These are phyloP conservation scores for Limtongia smithiae DNA, from an alignment of 805 yeast genomes.

Conservation along the genomic window DNA sequence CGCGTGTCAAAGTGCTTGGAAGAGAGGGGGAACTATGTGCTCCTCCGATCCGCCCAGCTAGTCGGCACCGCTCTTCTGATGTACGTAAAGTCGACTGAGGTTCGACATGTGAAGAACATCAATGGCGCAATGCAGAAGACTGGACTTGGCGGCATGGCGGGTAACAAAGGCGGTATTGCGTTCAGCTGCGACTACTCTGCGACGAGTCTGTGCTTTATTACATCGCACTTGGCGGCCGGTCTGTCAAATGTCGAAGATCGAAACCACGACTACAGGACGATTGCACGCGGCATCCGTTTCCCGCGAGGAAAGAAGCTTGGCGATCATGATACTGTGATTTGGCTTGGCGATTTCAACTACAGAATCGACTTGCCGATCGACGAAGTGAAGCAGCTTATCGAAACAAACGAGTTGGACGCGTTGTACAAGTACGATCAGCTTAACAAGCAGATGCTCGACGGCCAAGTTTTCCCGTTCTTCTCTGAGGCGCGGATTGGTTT, in stretches of 20 bases:
- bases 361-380: conserved; percentile 70
- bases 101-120: conserved; percentile 66
- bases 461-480: conserved; percentile 70
- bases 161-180: conserved; percentile 95
- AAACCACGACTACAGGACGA: conserved; percentile 74
- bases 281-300: conserved; percentile 72
- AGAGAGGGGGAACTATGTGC: conserved; percentile 52
- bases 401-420: conserved; percentile 44
- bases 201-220: conserved; percentile 77
- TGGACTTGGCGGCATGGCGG: conserved; percentile 94
- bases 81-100: conserved; percentile 60
- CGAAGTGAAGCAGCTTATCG: conserved; percentile 58
- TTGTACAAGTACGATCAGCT: conserved; percentile 76
- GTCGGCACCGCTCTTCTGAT: conserved; percentile 83
- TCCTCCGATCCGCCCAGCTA: conserved; percentile 78
- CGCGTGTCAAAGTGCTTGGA: conserved; percentile 62
- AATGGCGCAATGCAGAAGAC: conserved; percentile 95
- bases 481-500: conserved; percentile 74
- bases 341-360: conserved; percentile 95
- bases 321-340: conserved; percentile 82
- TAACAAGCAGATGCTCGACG: conserved; percentile 63
- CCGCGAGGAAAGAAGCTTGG: conserved; percentile 69
- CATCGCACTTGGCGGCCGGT: conserved; percentile 95
- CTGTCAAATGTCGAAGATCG: conserved; percentile 75
- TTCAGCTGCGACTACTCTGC: conserved; percentile 79